phyloP scores from a whole-genome alignment of 495 filamentous ascomycete genomes.

The Durotheca rogersii region DNA sequence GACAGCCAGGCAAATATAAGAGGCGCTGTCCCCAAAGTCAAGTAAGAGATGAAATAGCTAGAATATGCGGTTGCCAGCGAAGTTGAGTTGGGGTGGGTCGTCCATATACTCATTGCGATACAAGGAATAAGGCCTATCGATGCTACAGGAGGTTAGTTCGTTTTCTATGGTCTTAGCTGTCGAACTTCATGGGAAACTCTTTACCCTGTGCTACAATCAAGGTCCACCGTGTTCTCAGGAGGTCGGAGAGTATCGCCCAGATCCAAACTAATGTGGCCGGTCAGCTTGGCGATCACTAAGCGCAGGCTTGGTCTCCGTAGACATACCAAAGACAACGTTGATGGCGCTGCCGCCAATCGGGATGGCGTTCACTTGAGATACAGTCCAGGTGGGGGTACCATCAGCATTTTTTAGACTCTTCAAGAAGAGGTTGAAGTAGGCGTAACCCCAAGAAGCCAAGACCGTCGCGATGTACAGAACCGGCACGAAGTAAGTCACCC shows the following conservation, averaged over 20 bases:
- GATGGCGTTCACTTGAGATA: conserved; percentile 41
- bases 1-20: conserved; percentile 45
- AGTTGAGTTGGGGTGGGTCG: conserved; percentile 32
- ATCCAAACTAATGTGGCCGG: conserved; percentile 36
- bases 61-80: conserved; percentile 39
- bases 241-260: conserved; percentile 43
- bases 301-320: not conserved
- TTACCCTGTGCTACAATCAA: conserved; percentile 41
- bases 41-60: conserved; percentile 43
- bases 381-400: conserved; percentile 38
- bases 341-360: conserved; percentile 41
- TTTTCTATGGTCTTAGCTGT: not conserved
- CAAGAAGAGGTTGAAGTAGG: conserved; percentile 45
- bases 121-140: conserved; percentile 41
- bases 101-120: conserved; percentile 45
- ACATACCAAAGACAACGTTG: conserved; percentile 38
- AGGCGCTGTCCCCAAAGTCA: conserved; percentile 42
- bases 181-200: not conserved
- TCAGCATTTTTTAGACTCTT: conserved; percentile 38
- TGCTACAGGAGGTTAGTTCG: conserved; percentile 17
- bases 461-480: conserved; percentile 41
- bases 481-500: conserved; percentile 41
- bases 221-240: conserved; percentile 39
- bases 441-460: conserved; percentile 41
- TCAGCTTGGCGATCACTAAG: conserved; percentile 6